Evolutionary conservation across 352 stramenopile genomes (phyloP).

Genomic region (Globisporangium recalcitrans): DNA sequence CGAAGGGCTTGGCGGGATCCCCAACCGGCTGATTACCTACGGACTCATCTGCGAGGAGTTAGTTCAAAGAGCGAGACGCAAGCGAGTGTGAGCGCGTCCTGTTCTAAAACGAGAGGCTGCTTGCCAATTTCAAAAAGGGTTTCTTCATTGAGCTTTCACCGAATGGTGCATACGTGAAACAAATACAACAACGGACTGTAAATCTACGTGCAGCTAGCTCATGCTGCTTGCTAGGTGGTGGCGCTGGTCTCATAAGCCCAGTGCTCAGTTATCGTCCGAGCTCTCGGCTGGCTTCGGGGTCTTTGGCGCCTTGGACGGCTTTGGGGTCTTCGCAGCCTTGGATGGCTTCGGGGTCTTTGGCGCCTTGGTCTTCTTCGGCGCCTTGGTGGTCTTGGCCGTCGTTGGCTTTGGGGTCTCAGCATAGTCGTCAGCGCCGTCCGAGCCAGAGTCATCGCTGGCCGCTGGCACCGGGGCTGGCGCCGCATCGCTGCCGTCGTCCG

Average conservation of each 20-base stretch:
- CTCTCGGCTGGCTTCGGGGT: neutral
- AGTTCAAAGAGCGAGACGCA: no score
- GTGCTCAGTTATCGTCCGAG: neutral
- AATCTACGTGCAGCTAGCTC: no score
- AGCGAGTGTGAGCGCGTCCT: no score
- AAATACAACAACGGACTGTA: no score
- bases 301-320: conserved; percentile 1
- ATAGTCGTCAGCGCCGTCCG: neutral
- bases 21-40: no score
- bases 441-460: neutral
- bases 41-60: no score
- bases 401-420: conserved; percentile 4
- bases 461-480: neutral
- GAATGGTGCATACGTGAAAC: no score
- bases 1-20: no score
- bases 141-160: no score
- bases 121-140: no score
- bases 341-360: neutral
- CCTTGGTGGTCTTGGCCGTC: conserved; percentile 4
- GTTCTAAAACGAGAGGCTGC: no score
- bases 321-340: neutral
- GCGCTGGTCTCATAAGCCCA: neutral
- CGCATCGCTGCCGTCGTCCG: neutral
- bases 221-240: neutral
- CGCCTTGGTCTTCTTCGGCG: conserved; percentile 1